Conservation (phyloP, 129 eudicot genomes). For the Tanacetum coccineum region DNA sequence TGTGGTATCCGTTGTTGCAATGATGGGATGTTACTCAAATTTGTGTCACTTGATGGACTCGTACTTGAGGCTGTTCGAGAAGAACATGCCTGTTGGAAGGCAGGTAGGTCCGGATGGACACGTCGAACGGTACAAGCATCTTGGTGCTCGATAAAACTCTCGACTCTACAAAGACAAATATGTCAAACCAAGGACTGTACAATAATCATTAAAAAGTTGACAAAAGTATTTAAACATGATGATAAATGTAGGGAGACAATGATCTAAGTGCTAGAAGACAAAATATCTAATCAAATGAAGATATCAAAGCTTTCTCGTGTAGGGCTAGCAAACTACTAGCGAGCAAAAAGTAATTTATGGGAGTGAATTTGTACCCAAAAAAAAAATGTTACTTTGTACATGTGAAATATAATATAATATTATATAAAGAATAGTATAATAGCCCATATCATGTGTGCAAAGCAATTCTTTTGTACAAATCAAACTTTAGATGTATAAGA, state of each 20-base stretch:
- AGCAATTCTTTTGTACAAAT: too few species aligned
- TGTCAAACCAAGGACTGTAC: conserved; percentile 20
- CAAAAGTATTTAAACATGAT: conserved; percentile 13
- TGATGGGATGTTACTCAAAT: conserved; percentile 28
- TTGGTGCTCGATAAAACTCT: conserved; percentile 91
- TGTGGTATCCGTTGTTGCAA: conserved; percentile 20
- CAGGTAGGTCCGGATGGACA: conserved; percentile 41
- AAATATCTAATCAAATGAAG: conserved; percentile 30
- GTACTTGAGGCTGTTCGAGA: conserved; percentile 56
- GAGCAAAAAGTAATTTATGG: conserved; percentile 17
- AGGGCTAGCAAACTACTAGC: conserved; percentile 25
- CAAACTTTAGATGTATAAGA: too few species aligned
- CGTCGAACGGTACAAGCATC: conserved; percentile 75
- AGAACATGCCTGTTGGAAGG: conserved; percentile 37
- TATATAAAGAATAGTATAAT: too few species aligned
- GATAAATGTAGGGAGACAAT: conserved; percentile 21
- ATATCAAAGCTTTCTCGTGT: conserved; percentile 34
- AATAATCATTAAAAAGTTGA: conserved; percentile 25
- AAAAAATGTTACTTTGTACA: not conserved
- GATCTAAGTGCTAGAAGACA: conserved; percentile 29
- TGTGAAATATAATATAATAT: too few species aligned
- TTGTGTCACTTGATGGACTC: conserved; percentile 53
- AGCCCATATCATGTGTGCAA: too few species aligned
- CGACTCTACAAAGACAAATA: conserved; percentile 52
- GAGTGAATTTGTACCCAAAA: not conserved